Base-by-base conservation (phyloP, 768 basidiomycete genomes). In the Coprinellus aureogranulatus region DNA sequence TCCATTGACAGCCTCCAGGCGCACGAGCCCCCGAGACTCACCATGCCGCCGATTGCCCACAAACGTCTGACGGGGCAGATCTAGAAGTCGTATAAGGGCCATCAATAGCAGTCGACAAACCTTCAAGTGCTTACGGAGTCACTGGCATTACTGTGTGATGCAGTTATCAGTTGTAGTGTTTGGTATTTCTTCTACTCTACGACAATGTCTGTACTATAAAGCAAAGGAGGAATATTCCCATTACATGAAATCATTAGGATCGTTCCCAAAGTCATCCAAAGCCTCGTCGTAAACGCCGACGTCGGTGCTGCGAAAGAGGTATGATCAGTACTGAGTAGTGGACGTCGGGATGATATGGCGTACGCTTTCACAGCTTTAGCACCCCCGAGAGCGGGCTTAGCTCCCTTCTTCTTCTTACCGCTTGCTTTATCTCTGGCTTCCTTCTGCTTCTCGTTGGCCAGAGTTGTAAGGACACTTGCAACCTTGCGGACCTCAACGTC, bases 401-500 rank as follows among this genome's bases (percentile, higher is more conserved):
- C 71, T 6, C 78, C 72, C 74, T 90, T 90, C 78, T 94, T 96
- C 83, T 95, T 97, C 28, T 53, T 53, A 14, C 93, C 92, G 59
- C 84, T 87, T 2, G 85, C 79, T 70, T 89, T 92, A 34, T 94
- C 92, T 61, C 88, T 82, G 64, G 89, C 86, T 68, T 92, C 92
- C 73, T 86, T 91, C 75, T 95, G 92, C 76, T 98, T 99, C 77
- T 95, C 93, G 66, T 96, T 98, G 50, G 94, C 90, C 5, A 98
- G 78, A 2, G 90, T 88, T 16, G 91, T 92, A 54, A 99, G 75
- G 3, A 79, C 86, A 50, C 86, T 89, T 0, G 93, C 91, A 0
- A 85, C 91, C 69, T 98, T 98, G 60, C 94, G 83, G 26, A 94
- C 87, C 64, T 99, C 96, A 52, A 94, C 86, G 60, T 98, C 94